Evolutionary conservation across 2,329 filamentous ascomycete species (phyloP).

Genomic region (Diaporthe ilicicola): DNA sequence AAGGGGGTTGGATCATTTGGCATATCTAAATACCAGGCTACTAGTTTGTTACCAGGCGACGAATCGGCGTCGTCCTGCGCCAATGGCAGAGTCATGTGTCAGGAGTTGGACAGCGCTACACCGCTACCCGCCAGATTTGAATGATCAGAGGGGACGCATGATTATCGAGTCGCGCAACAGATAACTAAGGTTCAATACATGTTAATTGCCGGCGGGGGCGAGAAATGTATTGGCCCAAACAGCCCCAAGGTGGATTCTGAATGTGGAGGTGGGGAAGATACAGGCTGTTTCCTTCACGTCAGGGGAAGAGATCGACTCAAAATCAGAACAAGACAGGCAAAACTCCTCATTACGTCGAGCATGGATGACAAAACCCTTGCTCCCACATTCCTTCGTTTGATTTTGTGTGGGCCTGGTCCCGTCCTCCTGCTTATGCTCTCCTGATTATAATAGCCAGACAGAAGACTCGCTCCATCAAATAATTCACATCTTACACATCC

Average conservation of each 20-base stretch:
- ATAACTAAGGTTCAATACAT: neutral
- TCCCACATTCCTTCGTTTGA: neutral
- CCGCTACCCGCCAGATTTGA: neutral
- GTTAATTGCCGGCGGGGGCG: neutral
- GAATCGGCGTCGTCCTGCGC: neutral
- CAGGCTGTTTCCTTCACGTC: neutral
- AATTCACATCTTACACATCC: neutral
- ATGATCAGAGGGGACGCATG: neutral
- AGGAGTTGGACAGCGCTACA: constrained; percentile 4
- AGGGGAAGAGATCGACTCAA: no score
- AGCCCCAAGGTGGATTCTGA: neutral
- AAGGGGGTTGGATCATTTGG: neutral
- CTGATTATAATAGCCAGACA: neutral
- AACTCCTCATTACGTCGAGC: neutral
- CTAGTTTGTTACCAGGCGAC: no score
- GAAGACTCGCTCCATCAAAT: no score
- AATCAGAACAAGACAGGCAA: neutral
- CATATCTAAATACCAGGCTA: neutral
- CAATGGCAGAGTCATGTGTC: constrained; percentile 6
- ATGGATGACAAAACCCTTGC: neutral
- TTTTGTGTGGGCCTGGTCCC: neutral
- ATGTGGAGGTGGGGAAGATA: neutral
- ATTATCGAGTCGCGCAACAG: constrained; percentile 1
- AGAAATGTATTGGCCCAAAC: neutral
- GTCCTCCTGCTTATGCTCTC: neutral